These are phyloP conservation scores for Salix suchowensis DNA, from an alignment of 345 rosid genomes.

Conservation along the genomic window DNA sequence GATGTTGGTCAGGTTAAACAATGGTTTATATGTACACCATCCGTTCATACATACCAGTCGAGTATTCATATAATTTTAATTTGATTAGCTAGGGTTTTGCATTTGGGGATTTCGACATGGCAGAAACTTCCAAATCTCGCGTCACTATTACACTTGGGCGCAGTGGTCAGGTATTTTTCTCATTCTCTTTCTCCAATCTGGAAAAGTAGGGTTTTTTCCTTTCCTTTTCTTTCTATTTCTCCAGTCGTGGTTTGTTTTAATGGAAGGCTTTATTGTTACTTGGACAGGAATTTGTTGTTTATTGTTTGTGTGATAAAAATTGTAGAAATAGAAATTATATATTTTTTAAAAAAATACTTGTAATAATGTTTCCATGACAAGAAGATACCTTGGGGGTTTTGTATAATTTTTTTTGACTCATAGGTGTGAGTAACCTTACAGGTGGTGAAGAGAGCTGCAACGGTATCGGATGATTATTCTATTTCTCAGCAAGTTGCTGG, in stretches of 20 bases:
- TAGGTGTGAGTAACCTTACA: constrained; percentile 22
- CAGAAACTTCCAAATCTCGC: constrained; percentile 62
- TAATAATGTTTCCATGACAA: background rate
- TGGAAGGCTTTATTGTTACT: background rate
- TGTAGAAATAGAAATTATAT: background rate
- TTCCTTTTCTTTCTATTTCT: background rate
- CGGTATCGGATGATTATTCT: constrained; percentile 32
- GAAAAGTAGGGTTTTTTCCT: background rate
- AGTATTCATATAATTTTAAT: background rate
- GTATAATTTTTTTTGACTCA: background rate
- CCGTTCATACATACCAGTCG: background rate
- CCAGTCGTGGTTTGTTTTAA: background rate
- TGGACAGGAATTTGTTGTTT: background rate
- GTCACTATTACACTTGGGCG: constrained; percentile 85
- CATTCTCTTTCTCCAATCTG: background rate
- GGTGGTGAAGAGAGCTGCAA: constrained; percentile 75
- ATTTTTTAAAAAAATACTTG: background rate
- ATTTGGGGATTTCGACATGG: constrained; percentile 39
- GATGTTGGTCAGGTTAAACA: background rate
- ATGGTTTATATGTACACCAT: background rate
- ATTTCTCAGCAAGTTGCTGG: constrained; percentile 44
- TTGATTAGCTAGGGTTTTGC: constrained; percentile 32
- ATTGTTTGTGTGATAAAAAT: background rate
- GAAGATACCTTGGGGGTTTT: background rate
- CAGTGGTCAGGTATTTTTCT: constrained; percentile 65